A percentile compares a stretch with the other conserved stretches of the same genome.
These are phyloP conservation scores for Cutaneotrichosporon sp. DNA, from an alignment of 1,284 basidiomycete genomes.

Conservation along the genomic window DNA sequence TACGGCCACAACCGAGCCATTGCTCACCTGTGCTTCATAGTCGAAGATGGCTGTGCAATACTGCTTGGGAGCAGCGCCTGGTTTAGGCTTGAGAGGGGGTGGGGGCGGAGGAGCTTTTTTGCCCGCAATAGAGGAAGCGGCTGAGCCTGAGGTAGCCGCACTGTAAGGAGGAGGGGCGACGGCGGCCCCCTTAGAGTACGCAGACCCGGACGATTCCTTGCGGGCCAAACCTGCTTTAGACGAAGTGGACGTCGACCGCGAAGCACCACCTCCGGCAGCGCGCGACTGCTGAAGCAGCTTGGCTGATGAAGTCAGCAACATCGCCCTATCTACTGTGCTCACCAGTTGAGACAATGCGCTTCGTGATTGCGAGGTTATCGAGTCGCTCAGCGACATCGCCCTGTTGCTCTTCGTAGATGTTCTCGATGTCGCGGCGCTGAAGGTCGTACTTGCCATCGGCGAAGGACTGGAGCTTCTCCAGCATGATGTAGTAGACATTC, in stretches of 20 bases:
- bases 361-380: conserved; percentile 70
- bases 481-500: conserved; percentile 87
- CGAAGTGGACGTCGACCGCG: conserved; percentile 50
- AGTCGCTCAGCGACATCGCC: conserved; percentile 71
- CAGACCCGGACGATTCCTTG: conserved; percentile 46
- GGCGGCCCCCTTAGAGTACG: conserved; percentile 30
- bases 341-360: conserved; percentile 78
- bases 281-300: conserved; percentile 26
- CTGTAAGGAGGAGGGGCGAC: conserved; percentile 47
- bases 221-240: conserved; percentile 34
- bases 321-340: conserved; percentile 31
- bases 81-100: conserved; percentile 71
- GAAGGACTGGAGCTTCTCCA: conserved; percentile 87
- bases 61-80: conserved; percentile 55
- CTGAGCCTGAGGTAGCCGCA: conserved; percentile 27
- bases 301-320: conserved; percentile 8
- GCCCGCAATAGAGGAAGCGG: conserved; percentile 47
- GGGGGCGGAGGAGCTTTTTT: conserved; percentile 85
- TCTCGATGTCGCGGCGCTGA: conserved; percentile 64
- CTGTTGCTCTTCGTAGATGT: conserved; percentile 71
- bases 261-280: conserved; percentile 3
- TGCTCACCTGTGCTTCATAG: conserved; percentile 70
- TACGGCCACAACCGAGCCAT: background rate
- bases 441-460: conserved; percentile 77
- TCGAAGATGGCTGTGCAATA: conserved; percentile 95